Base-by-base conservation (phyloP, 495 filamentous ascomycete genomes). In the Trichoderma reesei region DNA sequence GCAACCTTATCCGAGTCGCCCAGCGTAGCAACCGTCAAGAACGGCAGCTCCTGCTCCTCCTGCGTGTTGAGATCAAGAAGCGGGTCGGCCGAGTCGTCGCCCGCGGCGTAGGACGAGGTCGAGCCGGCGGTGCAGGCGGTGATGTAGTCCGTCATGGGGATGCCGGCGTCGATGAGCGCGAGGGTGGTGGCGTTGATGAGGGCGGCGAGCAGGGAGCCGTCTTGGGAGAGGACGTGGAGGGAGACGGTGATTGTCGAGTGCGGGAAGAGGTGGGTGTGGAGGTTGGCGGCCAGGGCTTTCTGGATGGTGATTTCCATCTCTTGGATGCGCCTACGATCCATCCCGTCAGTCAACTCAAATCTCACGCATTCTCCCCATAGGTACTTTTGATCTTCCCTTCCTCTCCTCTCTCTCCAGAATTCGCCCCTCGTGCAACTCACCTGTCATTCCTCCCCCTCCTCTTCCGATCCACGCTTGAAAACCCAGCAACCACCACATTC, bases 121-220 rank as follows among this genome's bases (percentile, higher is more conserved):
- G 88, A 88, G 16, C 91, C 94, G 1, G 88, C 86, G 10, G 91
- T 96, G 74, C 90, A 95, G 11, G 91, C 91, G n/a, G 83, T 83
- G 0, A 98, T 80, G 69, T 96, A 92, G 69, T 94, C 91, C 3
- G 83, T 81, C 91, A 97, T 97, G 41, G 95, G 94, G 34, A 99
- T 85, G 37, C 94, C 94, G 3, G 95, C 95, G 71, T 98, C 94
- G 59, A 97, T 86, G 26, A 96, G 85, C 0, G 95, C 94, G 13
- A 99, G 83, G 0, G 93, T 97, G 0, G 89, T 86, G 10, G 94
- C 95, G 69, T 99, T 99, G 67, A 97, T 80, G 18, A 90, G 90
- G 0, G 91, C 85, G 1, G 95, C 91, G 36, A 99, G 87, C 0
- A 99, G 80, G 3, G 90, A 90, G 38, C 94, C 94, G 76, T 99